Conservation (phyloP, 345 rosid genomes). For the Chamaenerion angustifolium region DNA sequence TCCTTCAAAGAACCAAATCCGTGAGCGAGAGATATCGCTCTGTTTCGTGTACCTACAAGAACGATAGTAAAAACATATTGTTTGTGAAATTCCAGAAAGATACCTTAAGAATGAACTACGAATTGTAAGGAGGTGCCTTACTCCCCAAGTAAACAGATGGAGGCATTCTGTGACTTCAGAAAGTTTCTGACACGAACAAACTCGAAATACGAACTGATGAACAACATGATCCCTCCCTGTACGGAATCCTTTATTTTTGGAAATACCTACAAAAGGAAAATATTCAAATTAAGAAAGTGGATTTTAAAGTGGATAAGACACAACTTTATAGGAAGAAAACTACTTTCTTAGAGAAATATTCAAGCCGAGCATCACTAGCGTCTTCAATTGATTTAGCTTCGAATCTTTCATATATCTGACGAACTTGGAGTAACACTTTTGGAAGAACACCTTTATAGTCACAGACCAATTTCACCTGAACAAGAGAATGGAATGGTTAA, state of each 20-base stretch:
- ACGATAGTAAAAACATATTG: conserved; percentile 4
- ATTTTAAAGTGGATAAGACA: too few relatives aligned
- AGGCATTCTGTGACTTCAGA: conserved; percentile 74
- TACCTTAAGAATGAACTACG: not conserved
- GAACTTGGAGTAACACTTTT: conserved; percentile 61
- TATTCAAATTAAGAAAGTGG: not conserved
- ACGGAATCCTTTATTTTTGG: conserved; percentile 82
- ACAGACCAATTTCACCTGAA: conserved; percentile 52
- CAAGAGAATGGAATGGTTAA: not conserved
- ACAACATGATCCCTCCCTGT: conserved; percentile 89
- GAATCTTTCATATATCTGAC: conserved; percentile 77
- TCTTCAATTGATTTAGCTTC: conserved; percentile 36
- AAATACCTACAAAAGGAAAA: conserved; percentile 56
- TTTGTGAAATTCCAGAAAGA: conserved; percentile 1
- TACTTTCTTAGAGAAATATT: conserved; percentile 72
- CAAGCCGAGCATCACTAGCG: conserved; percentile 70
- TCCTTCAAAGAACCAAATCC: conserved; percentile 62
- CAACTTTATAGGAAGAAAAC: not conserved
- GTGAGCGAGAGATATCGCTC: conserved; percentile 66
- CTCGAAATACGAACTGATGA: conserved; percentile 76
- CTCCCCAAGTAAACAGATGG: conserved; percentile 86
- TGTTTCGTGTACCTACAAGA: conserved; percentile 47
- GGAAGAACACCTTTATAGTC: conserved; percentile 71
- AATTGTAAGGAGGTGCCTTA: conserved; percentile 24
- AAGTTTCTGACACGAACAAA: conserved; percentile 71